Evolutionary conservation across 495 filamentous ascomycete species (phyloP).

Genomic region (Clohesyomyces aquaticus): DNA sequence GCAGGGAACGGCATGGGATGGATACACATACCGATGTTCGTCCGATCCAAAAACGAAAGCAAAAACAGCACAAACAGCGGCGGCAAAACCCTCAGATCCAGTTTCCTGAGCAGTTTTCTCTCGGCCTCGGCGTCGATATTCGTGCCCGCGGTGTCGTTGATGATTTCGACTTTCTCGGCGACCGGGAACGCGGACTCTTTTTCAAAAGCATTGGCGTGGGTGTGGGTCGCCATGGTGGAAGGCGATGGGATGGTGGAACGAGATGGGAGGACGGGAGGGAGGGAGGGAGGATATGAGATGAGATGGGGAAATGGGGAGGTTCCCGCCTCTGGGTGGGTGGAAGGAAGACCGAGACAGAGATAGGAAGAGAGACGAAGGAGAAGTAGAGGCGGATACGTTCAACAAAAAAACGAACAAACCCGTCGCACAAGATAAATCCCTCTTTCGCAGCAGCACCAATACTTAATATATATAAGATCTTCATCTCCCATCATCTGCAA

Average conservation of each 20-base stretch:
- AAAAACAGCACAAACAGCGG: slow-evolving; percentile 52
- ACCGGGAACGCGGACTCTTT: not conserved
- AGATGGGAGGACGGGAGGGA: too few species aligned
- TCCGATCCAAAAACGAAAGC: slow-evolving; percentile 56
- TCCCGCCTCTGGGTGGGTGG: too few species aligned
- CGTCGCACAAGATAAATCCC: too few species aligned
- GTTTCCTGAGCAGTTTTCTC: slow-evolving; percentile 42
- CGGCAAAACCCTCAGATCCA: slow-evolving; percentile 45
- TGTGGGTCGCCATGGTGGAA: not conserved
- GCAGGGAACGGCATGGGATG: not conserved
- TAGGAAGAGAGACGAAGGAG: too few species aligned
- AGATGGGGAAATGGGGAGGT: too few species aligned
- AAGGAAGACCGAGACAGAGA: too few species aligned
- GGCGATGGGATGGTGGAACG: not conserved
- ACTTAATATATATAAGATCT: too few species aligned
- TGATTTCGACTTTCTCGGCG: slow-evolving; percentile 23
- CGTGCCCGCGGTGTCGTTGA: slow-evolving; percentile 23
- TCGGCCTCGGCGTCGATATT: slow-evolving; percentile 41
- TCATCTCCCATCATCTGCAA: too few species aligned
- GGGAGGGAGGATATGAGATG: too few species aligned
- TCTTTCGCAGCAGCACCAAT: too few species aligned
- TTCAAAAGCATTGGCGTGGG: not conserved
- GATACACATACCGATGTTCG: slow-evolving; percentile 52
- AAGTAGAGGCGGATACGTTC: too few species aligned
- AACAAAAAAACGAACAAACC: too few species aligned